phyloP scores from a whole-genome alignment of 1,284 basidiomycete species.

The Exobasidium rhododendri region DNA sequence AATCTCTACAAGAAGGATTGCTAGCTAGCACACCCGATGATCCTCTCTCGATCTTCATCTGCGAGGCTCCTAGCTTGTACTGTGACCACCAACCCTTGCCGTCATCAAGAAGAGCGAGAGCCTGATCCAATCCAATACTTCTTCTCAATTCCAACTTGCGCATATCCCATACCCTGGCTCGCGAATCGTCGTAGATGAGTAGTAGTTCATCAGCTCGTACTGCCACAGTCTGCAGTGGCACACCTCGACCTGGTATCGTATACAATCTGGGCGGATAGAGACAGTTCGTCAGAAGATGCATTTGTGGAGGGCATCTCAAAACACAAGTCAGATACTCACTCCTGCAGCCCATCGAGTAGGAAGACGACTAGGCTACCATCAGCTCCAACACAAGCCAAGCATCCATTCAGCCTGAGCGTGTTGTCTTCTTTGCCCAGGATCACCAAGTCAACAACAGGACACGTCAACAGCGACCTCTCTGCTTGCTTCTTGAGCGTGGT shows the following conservation, averaged over 20 bases:
- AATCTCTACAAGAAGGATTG: constrained; percentile 14
- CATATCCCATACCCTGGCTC: constrained; percentile 84
- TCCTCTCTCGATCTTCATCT: neutral
- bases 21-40: neutral
- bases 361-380: constrained; percentile 81
- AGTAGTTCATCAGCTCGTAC: constrained; percentile 71
- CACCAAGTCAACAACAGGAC: constrained; percentile 2
- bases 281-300: neutral
- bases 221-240: constrained; percentile 65
- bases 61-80: neutral
- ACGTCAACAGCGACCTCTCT: constrained; percentile 6
- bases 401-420: constrained; percentile 66
- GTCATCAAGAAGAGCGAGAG: constrained; percentile 68
- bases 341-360: constrained; percentile 64
- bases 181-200: constrained; percentile 71
- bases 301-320: neutral
- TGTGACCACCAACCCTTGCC: constrained; percentile 9
- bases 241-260: constrained; percentile 68
- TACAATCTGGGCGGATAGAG: constrained; percentile 66
- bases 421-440: neutral
- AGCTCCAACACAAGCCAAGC: constrained; percentile 68
- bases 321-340: neutral
- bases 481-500: constrained; percentile 7
- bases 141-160: constrained; percentile 78
- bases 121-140: constrained; percentile 73